A percentile compares a stretch with the other conserved stretches of the same genome.
These are phyloP conservation scores for Puccinia sorghi DNA, from an alignment of 1,284 basidiomycete genomes.

Conservation along the genomic window DNA sequence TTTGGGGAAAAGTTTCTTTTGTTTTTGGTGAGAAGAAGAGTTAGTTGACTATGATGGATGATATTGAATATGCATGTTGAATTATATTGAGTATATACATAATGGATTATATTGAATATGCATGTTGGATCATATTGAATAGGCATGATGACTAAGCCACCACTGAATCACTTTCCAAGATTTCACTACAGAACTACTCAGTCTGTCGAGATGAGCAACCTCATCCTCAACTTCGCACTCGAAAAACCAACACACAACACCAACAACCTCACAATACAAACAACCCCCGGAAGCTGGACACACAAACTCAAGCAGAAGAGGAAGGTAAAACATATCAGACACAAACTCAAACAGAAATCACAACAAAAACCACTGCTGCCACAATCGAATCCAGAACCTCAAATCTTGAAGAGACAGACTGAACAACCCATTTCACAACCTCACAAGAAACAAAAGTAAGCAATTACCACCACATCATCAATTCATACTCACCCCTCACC, in stretches of 20 bases:
- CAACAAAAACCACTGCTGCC: not conserved
- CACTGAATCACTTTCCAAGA: too few relatives aligned
- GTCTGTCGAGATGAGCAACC: not conserved
- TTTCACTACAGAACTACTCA: too few relatives aligned
- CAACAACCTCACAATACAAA: not conserved
- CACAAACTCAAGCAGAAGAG: slow-evolving; percentile 39
- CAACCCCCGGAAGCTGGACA: slow-evolving; percentile 36
- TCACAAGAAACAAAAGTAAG: slow-evolving; percentile 44
- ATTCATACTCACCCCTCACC: too few relatives aligned
- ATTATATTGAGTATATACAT: too few relatives aligned
- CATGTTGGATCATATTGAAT: too few relatives aligned
- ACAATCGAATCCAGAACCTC: not conserved
- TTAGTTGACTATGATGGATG: too few relatives aligned
- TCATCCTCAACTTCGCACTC: slow-evolving; percentile 30
- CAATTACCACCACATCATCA: too few relatives aligned
- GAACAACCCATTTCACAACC: not conserved
- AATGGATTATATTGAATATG: too few relatives aligned
- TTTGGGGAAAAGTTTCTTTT: too few relatives aligned
- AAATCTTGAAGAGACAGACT: slow-evolving; percentile 9
- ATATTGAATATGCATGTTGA: too few relatives aligned
- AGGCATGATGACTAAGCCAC: too few relatives aligned
- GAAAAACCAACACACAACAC: not conserved
- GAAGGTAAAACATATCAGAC: slow-evolving; percentile 12
- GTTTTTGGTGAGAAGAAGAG: too few relatives aligned
- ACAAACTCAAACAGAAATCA: slow-evolving; percentile 9